Base-by-base conservation (phyloP, 169 alveolate species). In the Plasmodium knowlesi region DNA sequence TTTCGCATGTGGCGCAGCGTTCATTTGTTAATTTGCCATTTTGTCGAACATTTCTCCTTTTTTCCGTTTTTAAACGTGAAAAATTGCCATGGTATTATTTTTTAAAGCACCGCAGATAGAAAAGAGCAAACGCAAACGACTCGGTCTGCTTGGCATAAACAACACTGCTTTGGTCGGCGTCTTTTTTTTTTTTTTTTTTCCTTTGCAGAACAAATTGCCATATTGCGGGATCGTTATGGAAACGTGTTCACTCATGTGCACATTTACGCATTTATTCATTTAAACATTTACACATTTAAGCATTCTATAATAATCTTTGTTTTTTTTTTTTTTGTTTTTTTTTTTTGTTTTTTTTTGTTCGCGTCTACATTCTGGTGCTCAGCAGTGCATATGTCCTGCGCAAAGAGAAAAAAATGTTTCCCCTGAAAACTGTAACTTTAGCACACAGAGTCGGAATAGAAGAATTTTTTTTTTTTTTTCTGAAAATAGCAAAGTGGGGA, bases 281-380 rank as follows among this genome's bases (percentile, higher is more conserved):
- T 78, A 78, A 4, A 9, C 30, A 78, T 79, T n/a, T 79, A 30
- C 32, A 28, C 25, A 79, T 41, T 79, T 39, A 41, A 22, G 8
- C 34, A n/a, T 79, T 79, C 71, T 79, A 79, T 28, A 79, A 22
- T 5, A 37, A 50, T 79, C 25, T 50, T 41, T 37, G 12, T 37
- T 41, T 39, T 1, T 19, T 16, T 16, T 50, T 50, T 46, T 46
- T 16, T 43, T 79, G 16, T 41, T n/a, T 79, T 30, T 43, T 79
- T 39, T 1, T 19, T 16, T 16, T 50, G 12, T 46, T 46, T 16
- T 43, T 79, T 37, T 41, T n/a, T 79, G 57, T 43, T 79, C 57
- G 22, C 10, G 50, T 34, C 84, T 30, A 79, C 70, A 41, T 32
- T 37, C 54, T 39, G 46, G 84, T 79, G 76, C 84, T 30, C 73